Percentiles rank a stretch among this genome's conserved stretches.
These are phyloP conservation scores for Amaranthus cruentus DNA, from an alignment of 148 eudicot genomes.

Conservation along the genomic window DNA sequence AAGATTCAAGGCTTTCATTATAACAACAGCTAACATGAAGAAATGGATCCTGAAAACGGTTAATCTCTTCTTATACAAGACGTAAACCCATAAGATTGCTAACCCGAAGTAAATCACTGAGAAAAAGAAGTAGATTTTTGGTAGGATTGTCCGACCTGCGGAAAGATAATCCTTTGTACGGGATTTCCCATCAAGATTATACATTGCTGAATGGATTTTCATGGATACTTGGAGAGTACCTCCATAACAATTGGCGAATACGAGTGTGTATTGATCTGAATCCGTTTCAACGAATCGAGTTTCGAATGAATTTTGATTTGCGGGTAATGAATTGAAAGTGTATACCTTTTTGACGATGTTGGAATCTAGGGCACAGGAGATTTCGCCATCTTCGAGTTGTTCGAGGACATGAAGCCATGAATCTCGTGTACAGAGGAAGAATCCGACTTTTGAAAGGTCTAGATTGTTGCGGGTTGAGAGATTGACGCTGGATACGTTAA, in stretches of 20 bases:
- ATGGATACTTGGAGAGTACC: conserved; percentile 38
- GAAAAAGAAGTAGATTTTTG: conserved; percentile 47
- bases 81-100: conserved; percentile 32
- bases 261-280: conserved; percentile 60
- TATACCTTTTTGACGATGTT: conserved; percentile 28
- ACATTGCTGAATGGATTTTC: conserved; percentile 52
- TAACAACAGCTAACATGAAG: conserved; percentile 63
- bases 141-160: conserved; percentile 56
- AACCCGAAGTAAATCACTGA: conserved; percentile 38
- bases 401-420: conserved; percentile 56
- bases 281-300: conserved; percentile 26
- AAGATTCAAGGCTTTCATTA: conserved; percentile 53
- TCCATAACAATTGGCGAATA: conserved; percentile 59
- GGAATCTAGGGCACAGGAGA: conserved; percentile 54
- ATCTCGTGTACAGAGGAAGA: conserved; percentile 62
- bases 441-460: conserved; percentile 50
- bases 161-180: conserved; percentile 52
- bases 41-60: conserved; percentile 54
- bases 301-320: conserved; percentile 15
- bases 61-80: conserved; percentile 39
- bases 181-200: conserved; percentile 51
- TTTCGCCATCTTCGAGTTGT: conserved; percentile 46
- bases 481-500: conserved; percentile 45
- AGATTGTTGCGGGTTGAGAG: conserved; percentile 30
- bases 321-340: conserved; percentile 37